phyloP scores from a whole-genome alignment of 2,329 filamentous ascomycete genomes.

The Fusarium devonianum region DNA sequence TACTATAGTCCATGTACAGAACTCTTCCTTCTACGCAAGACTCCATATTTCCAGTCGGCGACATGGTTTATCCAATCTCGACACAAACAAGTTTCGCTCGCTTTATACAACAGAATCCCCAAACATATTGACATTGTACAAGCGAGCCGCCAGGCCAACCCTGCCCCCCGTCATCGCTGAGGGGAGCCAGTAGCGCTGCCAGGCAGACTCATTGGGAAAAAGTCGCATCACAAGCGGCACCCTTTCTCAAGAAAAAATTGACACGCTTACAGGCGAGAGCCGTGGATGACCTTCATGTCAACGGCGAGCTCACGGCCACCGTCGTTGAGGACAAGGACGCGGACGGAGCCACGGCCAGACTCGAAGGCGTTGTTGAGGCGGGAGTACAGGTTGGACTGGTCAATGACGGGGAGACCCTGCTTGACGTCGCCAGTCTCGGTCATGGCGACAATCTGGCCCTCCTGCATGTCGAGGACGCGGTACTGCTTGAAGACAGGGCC shows the following conservation, averaged over 20 bases:
- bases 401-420: conserved; percentile 90
- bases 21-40: conserved; percentile 52
- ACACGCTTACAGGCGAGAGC: conserved; percentile 66
- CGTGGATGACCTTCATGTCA: conserved; percentile 98
- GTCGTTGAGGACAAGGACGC: conserved; percentile 95
- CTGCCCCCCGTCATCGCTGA: conserved; percentile 19
- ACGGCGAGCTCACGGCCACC: conserved; percentile 92
- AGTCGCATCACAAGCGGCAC: conserved; percentile 37
- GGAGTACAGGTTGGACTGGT: conserved; percentile 88
- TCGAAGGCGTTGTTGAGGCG: conserved; percentile 86
- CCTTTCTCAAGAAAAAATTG: conserved; percentile 28
- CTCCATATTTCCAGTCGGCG: conserved; percentile 47
- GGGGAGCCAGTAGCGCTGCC: conserved; percentile 28
- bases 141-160: conserved; percentile 22
- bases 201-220: conserved; percentile 25
- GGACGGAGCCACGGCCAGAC: conserved; percentile 90
- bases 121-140: conserved; percentile 33
- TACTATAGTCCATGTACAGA: conserved; percentile 53
- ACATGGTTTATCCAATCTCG: conserved; percentile 46
- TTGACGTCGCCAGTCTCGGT: conserved; percentile 99
- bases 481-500: conserved; percentile 99
- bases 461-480: conserved; percentile 95
- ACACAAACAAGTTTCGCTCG: conserved; percentile 40
- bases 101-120: conserved; percentile 37
- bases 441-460: conserved; percentile 90